Percentiles rank a stretch among this genome's conserved stretches.
Evolutionary conservation across 2,329 filamentous ascomycete species (phyloP).

Genomic region (Pezicula carpinea): DNA sequence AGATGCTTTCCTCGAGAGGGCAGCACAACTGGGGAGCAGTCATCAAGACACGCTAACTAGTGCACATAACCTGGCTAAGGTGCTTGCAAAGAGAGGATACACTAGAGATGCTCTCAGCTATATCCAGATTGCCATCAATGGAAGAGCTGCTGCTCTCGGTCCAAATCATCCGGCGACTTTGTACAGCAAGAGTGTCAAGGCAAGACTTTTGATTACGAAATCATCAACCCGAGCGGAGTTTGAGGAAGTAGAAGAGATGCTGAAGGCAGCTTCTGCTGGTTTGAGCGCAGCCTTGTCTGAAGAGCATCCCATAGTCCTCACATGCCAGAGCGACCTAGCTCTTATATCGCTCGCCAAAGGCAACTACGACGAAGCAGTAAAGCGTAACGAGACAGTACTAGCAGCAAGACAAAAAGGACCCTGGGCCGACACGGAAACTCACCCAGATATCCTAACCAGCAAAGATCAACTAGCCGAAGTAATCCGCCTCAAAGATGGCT

Average conservation of each 20-base stretch:
- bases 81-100: slow-evolving; percentile 16
- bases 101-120: slow-evolving; percentile 17
- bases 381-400: slow-evolving; percentile 16
- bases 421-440: slow-evolving; percentile 18
- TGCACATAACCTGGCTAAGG: slow-evolving; percentile 16
- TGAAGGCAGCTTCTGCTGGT: slow-evolving; percentile 12
- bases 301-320: slow-evolving; percentile 17
- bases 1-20: slow-evolving; percentile 17
- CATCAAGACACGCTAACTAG: slow-evolving; percentile 19
- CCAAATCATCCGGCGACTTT: slow-evolving; percentile 20
- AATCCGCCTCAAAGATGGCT: slow-evolving; percentile 16
- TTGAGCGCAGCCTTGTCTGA: slow-evolving; percentile 13
- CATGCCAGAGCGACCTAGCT: slow-evolving; percentile 19
- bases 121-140: slow-evolving; percentile 15
- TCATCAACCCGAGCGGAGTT: slow-evolving; percentile 15
- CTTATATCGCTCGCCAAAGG: slow-evolving; percentile 17
- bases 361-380: slow-evolving; percentile 19
- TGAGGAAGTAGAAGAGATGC: slow-evolving; percentile 17
- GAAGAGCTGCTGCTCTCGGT: slow-evolving; percentile 16
- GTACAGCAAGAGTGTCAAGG: slow-evolving; percentile 18
- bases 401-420: slow-evolving; percentile 15
- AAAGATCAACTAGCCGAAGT: slow-evolving; percentile 20
- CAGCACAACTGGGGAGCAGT: slow-evolving; percentile 12
- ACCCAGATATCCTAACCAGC: slow-evolving; percentile 23
- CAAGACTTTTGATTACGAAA: slow-evolving; percentile 14